These are phyloP conservation scores for Clausena lansium DNA, from an alignment of 345 rosid species.

Conservation along the genomic window DNA sequence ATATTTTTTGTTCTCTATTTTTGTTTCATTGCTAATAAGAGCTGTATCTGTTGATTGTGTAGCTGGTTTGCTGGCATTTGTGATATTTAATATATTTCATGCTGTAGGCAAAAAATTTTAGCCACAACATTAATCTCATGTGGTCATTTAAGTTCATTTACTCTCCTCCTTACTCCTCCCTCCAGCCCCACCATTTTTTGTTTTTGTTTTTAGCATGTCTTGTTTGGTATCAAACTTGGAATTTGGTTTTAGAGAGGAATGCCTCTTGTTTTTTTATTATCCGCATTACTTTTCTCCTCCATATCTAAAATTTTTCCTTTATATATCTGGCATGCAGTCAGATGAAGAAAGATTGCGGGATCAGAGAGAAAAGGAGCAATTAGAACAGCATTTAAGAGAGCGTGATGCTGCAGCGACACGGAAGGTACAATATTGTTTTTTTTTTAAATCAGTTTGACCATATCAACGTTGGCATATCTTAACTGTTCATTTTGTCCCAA, in stretches of 20 bases:
- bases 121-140: not conserved
- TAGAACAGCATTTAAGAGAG: constrained; percentile 75
- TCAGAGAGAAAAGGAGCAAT: constrained; percentile 85
- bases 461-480: not conserved
- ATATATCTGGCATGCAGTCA: constrained; percentile 44
- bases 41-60: not conserved
- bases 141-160: not conserved
- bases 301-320: constrained; percentile 6
- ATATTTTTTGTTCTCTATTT: not conserved
- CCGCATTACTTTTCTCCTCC: not conserved
- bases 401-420: constrained; percentile 85
- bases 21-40: not conserved
- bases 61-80: not conserved
- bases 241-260: not conserved
- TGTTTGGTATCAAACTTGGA: not conserved
- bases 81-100: not conserved
- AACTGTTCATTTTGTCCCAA: not conserved
- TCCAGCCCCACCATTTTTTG: not conserved
- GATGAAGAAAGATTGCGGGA: constrained; percentile 93
- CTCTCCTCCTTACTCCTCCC: not conserved
- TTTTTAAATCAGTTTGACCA: not conserved
- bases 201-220: not conserved
- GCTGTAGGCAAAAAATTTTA: not conserved
- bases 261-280: not conserved
- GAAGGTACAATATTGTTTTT: constrained; percentile 44